Evolutionary conservation across 345 rosid genomes (phyloP).

Genomic region (Pistacia vera): DNA sequence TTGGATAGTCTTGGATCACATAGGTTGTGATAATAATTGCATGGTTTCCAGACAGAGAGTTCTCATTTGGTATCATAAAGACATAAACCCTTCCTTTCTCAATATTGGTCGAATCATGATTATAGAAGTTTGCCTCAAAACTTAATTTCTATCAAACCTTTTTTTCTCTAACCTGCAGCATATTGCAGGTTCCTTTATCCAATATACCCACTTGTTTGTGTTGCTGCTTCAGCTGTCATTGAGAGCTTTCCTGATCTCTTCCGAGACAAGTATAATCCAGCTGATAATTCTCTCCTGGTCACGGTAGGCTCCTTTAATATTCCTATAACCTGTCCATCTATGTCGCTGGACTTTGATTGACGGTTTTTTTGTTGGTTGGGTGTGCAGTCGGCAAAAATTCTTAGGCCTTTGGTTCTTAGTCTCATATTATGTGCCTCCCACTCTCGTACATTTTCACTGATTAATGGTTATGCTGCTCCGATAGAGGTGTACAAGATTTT

Average conservation of each 20-base stretch:
- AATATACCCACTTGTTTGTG: slow-evolving; percentile 88
- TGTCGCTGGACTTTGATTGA: slow-evolving; percentile 8
- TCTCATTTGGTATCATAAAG: neutral
- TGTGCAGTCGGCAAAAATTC: slow-evolving; percentile 72
- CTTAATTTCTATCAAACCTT: neutral
- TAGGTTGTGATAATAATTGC: neutral
- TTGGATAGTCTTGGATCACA: neutral
- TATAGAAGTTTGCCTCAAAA: neutral
- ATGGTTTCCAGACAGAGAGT: neutral
- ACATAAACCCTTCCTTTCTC: too few relatives aligned
- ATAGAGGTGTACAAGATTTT: slow-evolving; percentile 79
- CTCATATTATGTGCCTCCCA: slow-evolving; percentile 86
- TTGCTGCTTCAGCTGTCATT: slow-evolving; percentile 93
- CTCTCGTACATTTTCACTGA: slow-evolving; percentile 83
- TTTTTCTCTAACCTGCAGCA: neutral
- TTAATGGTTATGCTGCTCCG: slow-evolving; percentile 88
- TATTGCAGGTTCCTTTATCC: slow-evolving; percentile 89
- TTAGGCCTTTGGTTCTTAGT: slow-evolving; percentile 76
- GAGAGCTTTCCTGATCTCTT: slow-evolving; percentile 95
- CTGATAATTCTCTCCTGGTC: slow-evolving; percentile 53
- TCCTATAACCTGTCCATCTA: neutral
- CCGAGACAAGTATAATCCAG: slow-evolving; percentile 53
- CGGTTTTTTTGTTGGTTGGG: neutral
- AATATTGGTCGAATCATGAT: neutral
- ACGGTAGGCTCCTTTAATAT: slow-evolving; percentile 40